Percentiles rank a stretch among this genome's conserved stretches.
Conservation (phyloP, 2,329 filamentous ascomycete species). For the Microdochium trichocladiopsis region DNA sequence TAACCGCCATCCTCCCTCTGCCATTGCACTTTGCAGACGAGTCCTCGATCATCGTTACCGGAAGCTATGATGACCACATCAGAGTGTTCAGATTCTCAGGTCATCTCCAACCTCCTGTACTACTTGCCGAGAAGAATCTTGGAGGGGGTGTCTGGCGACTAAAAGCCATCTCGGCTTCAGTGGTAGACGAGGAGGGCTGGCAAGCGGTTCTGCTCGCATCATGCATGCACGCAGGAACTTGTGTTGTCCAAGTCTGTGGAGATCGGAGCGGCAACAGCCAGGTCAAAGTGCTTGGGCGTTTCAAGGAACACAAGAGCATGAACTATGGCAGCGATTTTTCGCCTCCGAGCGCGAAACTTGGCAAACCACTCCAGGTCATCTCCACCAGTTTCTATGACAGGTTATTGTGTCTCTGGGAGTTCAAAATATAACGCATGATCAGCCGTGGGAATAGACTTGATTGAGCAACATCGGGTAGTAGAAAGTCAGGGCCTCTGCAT, state of each 20-base stretch:
- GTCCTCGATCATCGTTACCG: slow-evolving; percentile 63
- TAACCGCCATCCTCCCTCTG: slow-evolving; percentile 79
- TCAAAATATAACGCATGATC: neutral
- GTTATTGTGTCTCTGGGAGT: slow-evolving; percentile 60
- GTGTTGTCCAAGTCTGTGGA: slow-evolving; percentile 47
- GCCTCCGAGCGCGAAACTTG: slow-evolving; percentile 21
- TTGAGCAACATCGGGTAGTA: too few relatives aligned
- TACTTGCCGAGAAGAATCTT: slow-evolving; percentile 59
- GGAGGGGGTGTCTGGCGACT: slow-evolving; percentile 85
- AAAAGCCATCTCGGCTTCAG: slow-evolving; percentile 44
- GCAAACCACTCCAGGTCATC: slow-evolving; percentile 38
- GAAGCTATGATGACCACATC: slow-evolving; percentile 84
- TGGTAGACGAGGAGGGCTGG: slow-evolving; percentile 14
- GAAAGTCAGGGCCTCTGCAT: neutral
- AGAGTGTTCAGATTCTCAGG: slow-evolving; percentile 45
- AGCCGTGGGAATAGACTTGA: too few relatives aligned
- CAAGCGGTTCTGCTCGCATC: slow-evolving; percentile 61
- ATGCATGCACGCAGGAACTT: slow-evolving; percentile 86
- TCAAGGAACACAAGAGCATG: slow-evolving; percentile 88
- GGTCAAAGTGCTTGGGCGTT: slow-evolving; percentile 61
- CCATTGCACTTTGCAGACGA: slow-evolving; percentile 29
- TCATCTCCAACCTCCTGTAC: slow-evolving; percentile 23
- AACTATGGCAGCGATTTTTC: slow-evolving; percentile 81
- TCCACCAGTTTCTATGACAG: slow-evolving; percentile 76
- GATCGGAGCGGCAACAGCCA: slow-evolving; percentile 37